Percentiles rank a stretch among this genome's conserved stretches.
phyloP scores from a whole-genome alignment of 2,329 filamentous ascomycete species.

The Cephalotrichum gorgonifer region DNA sequence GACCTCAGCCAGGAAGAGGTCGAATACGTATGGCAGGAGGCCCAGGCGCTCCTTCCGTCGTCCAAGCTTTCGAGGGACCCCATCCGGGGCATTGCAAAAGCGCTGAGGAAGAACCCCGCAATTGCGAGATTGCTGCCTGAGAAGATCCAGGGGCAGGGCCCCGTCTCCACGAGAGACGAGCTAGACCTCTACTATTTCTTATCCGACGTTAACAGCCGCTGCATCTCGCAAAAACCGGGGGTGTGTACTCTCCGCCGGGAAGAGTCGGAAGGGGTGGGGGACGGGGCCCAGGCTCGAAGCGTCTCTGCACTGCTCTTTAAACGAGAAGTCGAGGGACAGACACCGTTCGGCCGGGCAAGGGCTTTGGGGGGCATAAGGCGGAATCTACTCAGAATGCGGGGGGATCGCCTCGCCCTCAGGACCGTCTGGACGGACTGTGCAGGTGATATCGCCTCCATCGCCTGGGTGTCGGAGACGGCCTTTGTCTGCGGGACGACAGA shows the following conservation, averaged over 20 bases:
- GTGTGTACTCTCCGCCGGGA: constrained; percentile 21
- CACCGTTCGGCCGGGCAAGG: constrained; percentile 28
- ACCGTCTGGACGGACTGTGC: constrained; percentile 51
- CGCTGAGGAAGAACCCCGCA: constrained; percentile 8
- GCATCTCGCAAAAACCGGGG: constrained; percentile 9
- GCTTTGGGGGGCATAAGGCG: constrained; percentile 32
- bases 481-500: constrained; percentile 54
- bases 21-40: constrained; percentile 9
- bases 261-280: constrained; percentile 16
- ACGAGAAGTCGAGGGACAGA: constrained; percentile 36
- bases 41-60: constrained; percentile 5
- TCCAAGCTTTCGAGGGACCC: constrained; percentile 5
- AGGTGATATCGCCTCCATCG: constrained; percentile 48
- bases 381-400: constrained; percentile 31
- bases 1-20: constrained; percentile 33
- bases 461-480: constrained; percentile 42
- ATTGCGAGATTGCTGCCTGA: constrained; percentile 6
- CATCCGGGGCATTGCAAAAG: constrained; percentile 10
- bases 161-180: constrained; percentile 14
- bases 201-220: constrained; percentile 19
- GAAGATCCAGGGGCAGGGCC: constrained; percentile 9
- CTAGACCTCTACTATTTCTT: constrained; percentile 26
- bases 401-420: constrained; percentile 40
- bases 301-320: constrained; percentile 33
- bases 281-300: constrained; percentile 16